phyloP scores from a whole-genome alignment of 441 rosid genomes.

The Pelargonium cotyledonis region DNA sequence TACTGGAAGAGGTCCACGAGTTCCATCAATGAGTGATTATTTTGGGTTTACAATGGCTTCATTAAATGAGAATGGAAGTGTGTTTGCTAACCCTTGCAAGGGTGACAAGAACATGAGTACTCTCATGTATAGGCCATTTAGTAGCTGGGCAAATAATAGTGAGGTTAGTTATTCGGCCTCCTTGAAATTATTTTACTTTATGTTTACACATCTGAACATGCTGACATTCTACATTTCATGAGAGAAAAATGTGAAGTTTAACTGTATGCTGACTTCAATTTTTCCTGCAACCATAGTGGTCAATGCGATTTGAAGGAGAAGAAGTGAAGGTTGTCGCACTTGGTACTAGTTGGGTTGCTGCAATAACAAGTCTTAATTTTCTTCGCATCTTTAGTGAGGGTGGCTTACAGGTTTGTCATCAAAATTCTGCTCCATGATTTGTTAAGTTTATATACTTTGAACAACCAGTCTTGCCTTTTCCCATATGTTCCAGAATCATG shows the following conservation, averaged over 20 bases:
- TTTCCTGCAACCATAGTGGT: constrained; percentile 57
- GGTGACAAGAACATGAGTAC: constrained; percentile 91
- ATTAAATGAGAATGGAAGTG: constrained; percentile 76
- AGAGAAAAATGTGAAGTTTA: constrained; percentile 14
- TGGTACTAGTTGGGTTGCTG: constrained; percentile 83
- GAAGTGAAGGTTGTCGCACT: constrained; percentile 81
- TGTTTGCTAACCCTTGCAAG: constrained; percentile 86
- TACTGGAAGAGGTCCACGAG: constrained; percentile 83
- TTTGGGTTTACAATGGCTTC: constrained; percentile 96
- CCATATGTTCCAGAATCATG: background rate
- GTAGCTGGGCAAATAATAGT: constrained; percentile 86
- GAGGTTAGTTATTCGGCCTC: constrained; percentile 47
- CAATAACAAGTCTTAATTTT: constrained; percentile 75
- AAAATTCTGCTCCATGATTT: constrained; percentile 11
- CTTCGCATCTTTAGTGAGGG: constrained; percentile 83
- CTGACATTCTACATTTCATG: background rate
- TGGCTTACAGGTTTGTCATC: constrained; percentile 79
- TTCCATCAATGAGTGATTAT: constrained; percentile 89
- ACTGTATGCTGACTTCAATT: constrained; percentile 17
- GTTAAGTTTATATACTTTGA: background rate
- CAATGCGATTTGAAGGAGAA: constrained; percentile 95
- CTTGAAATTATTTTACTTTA: constrained; percentile 7
- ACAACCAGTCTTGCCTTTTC: background rate
- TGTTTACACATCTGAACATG: background rate
- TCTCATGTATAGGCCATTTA: constrained; percentile 86